phyloP scores from a whole-genome alignment of 768 basidiomycete genomes.

The Russula virescens region DNA sequence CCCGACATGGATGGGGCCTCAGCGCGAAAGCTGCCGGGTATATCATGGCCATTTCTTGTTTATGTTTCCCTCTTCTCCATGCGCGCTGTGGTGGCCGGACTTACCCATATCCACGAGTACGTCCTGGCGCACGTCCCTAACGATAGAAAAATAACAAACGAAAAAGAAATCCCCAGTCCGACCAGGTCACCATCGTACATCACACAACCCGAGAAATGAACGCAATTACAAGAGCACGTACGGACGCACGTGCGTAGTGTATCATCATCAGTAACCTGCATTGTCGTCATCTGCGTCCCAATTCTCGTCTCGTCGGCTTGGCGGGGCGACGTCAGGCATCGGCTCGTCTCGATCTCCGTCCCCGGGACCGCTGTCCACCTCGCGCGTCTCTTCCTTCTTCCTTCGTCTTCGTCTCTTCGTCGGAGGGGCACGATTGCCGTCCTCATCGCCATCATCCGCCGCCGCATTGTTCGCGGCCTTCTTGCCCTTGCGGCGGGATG shows the following conservation, averaged over 20 bases:
- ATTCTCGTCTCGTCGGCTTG: constrained; percentile 31
- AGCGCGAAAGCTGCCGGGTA: no score
- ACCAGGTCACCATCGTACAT: constrained; percentile 8
- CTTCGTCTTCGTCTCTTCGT: constrained; percentile 47
- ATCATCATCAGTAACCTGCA: constrained; percentile 1
- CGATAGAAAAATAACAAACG: not conserved
- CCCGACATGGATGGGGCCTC: no score
- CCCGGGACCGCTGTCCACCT: constrained; percentile 29
- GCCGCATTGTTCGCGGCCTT: constrained; percentile 43
- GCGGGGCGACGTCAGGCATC: constrained; percentile 26
- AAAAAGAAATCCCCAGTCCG: not conserved
- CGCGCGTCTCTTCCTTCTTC: constrained; percentile 39
- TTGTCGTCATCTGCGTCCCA: constrained; percentile 38
- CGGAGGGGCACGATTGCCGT: constrained; percentile 33
- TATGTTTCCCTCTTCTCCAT: no score
- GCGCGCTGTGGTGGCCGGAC: no score
- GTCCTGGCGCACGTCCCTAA: not conserved
- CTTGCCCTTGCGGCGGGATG: constrained; percentile 56
- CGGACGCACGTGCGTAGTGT: not conserved
- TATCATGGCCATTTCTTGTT: no score
- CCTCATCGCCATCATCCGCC: constrained; percentile 31
- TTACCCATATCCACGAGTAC: no score
- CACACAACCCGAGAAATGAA: not conserved
- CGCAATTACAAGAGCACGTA: not conserved
- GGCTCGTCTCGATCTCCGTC: constrained; percentile 36